These are phyloP conservation scores for Musa beccarii DNA, from an alignment of 176 grass and related monocot species.

Conservation along the genomic window DNA sequence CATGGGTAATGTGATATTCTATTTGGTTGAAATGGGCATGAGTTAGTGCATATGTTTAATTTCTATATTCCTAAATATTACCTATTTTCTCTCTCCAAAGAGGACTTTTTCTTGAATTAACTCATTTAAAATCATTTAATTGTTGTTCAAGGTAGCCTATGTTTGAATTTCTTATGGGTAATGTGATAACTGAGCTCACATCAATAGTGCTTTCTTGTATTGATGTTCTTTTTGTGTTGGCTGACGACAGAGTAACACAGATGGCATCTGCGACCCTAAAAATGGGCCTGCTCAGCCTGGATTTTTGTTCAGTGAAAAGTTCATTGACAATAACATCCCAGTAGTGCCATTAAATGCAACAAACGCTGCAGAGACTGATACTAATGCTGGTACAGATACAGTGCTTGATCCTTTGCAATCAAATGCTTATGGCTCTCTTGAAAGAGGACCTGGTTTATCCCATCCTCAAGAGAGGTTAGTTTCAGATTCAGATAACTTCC, in stretches of 20 bases:
- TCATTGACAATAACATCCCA: slow-evolving; percentile 43
- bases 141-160: too few relatives aligned
- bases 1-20: slow-evolving; percentile 39
- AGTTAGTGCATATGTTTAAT: too few relatives aligned
- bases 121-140: too few relatives aligned
- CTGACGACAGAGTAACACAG: slow-evolving; percentile 44
- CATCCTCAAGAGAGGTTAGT: slow-evolving; percentile 15
- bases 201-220: background rate
- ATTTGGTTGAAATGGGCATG: too few relatives aligned
- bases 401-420: slow-evolving; percentile 15
- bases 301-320: slow-evolving; percentile 38
- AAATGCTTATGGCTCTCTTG: slow-evolving; percentile 8
- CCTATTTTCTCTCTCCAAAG: too few relatives aligned
- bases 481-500: slow-evolving; percentile 32
- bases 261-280: slow-evolving; percentile 37
- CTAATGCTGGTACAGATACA: slow-evolving; percentile 15
- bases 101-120: too few relatives aligned
- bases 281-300: slow-evolving; percentile 22
- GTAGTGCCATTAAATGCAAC: slow-evolving; percentile 31
- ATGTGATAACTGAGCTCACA: too few relatives aligned
- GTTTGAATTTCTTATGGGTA: too few relatives aligned
- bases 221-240: background rate
- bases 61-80: too few relatives aligned
- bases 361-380: slow-evolving; percentile 35
- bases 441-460: slow-evolving; percentile 10